Evolutionary conservation across 768 basidiomycete genomes (phyloP).

Genomic region (Leccinum incarnatum): DNA sequence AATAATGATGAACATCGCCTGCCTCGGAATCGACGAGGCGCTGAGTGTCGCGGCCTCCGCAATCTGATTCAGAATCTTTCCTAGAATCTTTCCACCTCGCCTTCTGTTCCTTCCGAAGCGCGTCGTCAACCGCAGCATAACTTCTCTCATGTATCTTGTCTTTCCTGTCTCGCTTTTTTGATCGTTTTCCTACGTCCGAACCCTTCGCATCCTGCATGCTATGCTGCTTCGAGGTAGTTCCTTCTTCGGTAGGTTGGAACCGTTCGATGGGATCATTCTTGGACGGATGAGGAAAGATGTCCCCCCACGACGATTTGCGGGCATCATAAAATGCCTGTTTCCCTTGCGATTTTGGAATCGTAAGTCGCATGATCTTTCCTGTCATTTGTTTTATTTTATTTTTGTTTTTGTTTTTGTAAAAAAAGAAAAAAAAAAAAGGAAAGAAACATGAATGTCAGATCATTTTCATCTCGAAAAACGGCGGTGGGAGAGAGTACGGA

Average conservation of each 20-base stretch:
- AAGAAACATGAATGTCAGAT: constrained; percentile 1
- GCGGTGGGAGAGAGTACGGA: constrained; percentile 27
- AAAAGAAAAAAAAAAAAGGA: background rate
- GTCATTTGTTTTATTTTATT: background rate
- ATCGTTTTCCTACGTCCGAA: constrained; percentile 59
- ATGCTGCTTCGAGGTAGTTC: constrained; percentile 27
- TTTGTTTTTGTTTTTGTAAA: background rate
- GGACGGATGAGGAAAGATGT: constrained; percentile 87
- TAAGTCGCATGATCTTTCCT: constrained; percentile 92
- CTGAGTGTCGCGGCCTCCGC: constrained; percentile 3
- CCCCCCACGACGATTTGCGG: constrained; percentile 91
- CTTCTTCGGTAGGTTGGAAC: constrained; percentile 36
- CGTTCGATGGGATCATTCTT: constrained; percentile 76
- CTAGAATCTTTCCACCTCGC: constrained; percentile 29
- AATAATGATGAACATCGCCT: constrained; percentile 4
- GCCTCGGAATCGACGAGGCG: constrained; percentile 11
- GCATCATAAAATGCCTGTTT: constrained; percentile 95
- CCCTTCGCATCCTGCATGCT: constrained; percentile 34
- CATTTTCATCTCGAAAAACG: constrained; percentile 6
- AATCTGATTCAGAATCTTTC: constrained; percentile 7
- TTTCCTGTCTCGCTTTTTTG: constrained; percentile 26
- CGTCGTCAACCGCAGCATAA: constrained; percentile 31
- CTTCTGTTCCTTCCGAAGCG: constrained; percentile 39
- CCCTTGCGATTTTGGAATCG: constrained; percentile 91
- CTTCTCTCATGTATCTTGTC: constrained; percentile 22